A percentile compares a stretch with the other conserved stretches of the same genome.
phyloP scores from a whole-genome alignment of 2,329 filamentous ascomycete genomes.

The Arthrobotrys megalospora region DNA sequence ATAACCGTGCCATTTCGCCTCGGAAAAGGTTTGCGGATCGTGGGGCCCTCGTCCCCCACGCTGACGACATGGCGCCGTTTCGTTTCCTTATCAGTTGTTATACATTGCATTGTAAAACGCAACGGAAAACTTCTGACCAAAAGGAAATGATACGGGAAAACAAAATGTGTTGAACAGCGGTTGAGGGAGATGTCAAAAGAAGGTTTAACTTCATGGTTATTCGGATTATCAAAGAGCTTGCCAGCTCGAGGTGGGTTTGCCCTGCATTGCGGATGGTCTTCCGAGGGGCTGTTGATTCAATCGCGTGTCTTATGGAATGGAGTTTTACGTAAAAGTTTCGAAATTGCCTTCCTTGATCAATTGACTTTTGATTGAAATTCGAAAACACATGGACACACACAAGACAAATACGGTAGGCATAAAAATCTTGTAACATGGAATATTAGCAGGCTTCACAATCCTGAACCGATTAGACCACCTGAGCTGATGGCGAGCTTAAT shows the following conservation, averaged over 20 bases:
- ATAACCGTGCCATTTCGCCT: constrained; percentile 22
- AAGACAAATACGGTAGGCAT: neutral
- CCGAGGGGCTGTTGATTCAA: neutral
- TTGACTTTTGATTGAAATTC: no score
- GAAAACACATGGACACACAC: no score
- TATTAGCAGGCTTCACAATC: neutral
- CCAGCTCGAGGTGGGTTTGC: neutral
- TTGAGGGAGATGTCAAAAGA: constrained; percentile 38
- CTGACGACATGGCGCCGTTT: constrained; percentile 26
- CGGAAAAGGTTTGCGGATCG: constrained; percentile 51
- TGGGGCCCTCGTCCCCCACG: constrained; percentile 31
- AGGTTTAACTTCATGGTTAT: constrained; percentile 30
- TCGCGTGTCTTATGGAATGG: constrained; percentile 4
- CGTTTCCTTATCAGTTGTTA: constrained; percentile 34
- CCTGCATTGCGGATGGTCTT: neutral
- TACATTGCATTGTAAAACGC: neutral
- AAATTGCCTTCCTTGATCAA: neutral
- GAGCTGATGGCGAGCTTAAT: no score
- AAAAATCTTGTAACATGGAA: neutral
- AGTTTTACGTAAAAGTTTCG: constrained; percentile 37
- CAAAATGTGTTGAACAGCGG: constrained; percentile 32
- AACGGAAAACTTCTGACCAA: constrained; percentile 1
- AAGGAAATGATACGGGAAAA: neutral
- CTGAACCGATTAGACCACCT: no score
- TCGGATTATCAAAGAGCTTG: constrained; percentile 19